A percentile compares a stretch with the other conserved stretches of the same genome.
Evolutionary conservation across 192 early-diverging fungal genomes (phyloP).

Genomic region (Gaertneriomyces sp.): DNA sequence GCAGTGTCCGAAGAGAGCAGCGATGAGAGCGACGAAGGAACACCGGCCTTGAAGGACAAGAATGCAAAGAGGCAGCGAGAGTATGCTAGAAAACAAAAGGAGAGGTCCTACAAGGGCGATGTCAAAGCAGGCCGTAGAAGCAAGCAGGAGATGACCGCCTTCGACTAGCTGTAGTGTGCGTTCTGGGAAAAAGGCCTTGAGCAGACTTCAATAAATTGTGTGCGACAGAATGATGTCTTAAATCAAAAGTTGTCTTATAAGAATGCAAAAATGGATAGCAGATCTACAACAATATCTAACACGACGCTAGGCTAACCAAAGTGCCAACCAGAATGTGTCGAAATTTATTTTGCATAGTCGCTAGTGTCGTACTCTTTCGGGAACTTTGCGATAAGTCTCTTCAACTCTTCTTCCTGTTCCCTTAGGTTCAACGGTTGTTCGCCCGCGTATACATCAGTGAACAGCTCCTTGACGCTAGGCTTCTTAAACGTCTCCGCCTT

Average conservation of each 20-base stretch:
- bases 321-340: not conserved
- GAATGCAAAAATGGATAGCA: too few relatives aligned
- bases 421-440: conserved; percentile 70
- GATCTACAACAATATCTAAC: too few relatives aligned
- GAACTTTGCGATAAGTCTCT: conserved; percentile 71
- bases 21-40: conserved; percentile 8
- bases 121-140: conserved; percentile 33
- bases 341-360: conserved; percentile 7
- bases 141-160: conserved; percentile 16
- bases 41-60: conserved; percentile 4
- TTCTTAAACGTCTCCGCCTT: conserved; percentile 85
- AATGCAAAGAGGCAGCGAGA: conserved; percentile 23
- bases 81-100: conserved; percentile 40
- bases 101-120: conserved; percentile 36
- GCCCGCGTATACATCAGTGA: conserved; percentile 88
- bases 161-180: not conserved
- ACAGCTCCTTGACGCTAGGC: conserved; percentile 77
- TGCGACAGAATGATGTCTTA: too few relatives aligned
- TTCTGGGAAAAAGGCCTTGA: too few relatives aligned
- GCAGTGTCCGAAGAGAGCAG: conserved; percentile 6
- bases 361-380: conserved; percentile 70
- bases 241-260: too few relatives aligned
- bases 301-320: too few relatives aligned
- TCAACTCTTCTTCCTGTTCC: conserved; percentile 77
- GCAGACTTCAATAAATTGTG: too few relatives aligned